Conservation (phyloP, 2,329 filamentous ascomycete species). For the Hymenoscyphus repandus region DNA sequence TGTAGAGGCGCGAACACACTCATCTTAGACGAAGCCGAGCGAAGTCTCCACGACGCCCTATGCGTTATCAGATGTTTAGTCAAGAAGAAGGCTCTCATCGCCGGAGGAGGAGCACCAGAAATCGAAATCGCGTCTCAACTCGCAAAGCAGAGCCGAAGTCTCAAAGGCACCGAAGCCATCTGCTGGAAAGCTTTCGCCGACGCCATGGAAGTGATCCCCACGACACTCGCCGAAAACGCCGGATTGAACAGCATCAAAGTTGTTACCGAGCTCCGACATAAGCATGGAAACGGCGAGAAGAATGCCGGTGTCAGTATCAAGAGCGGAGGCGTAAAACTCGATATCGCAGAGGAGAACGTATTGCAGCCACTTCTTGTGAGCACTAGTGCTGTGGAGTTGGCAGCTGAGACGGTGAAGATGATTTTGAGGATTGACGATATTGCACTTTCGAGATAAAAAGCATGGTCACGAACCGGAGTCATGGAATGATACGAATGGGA, state of each 20-base stretch:
- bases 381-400: conserved; percentile 95
- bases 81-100: conserved; percentile 99
- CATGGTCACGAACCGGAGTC: background rate
- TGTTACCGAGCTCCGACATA: conserved; percentile 88
- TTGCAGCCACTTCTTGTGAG: conserved; percentile 93
- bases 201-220: conserved; percentile 94
- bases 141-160: conserved; percentile 71
- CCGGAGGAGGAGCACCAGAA: conserved; percentile 92
- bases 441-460: conserved; percentile 24
- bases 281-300: conserved; percentile 90
- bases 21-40: conserved; percentile 95
- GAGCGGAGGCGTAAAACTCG: conserved; percentile 91
- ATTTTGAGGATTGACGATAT: conserved; percentile 28
- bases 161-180: conserved; percentile 89
- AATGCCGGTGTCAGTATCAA: conserved; percentile 98
- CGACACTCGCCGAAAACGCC: conserved; percentile 93
- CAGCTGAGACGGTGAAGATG: conserved; percentile 91
- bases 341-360: conserved; percentile 96
- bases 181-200: conserved; percentile 99
- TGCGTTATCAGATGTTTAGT: conserved; percentile 96
- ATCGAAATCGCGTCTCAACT: conserved; percentile 91
- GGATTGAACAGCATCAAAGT: conserved; percentile 98
- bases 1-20: conserved; percentile 90
- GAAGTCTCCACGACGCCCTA: conserved; percentile 92
- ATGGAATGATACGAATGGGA: background rate